These are phyloP conservation scores for Serpula lacrymans DNA, from an alignment of 768 basidiomycete species.

Conservation along the genomic window DNA sequence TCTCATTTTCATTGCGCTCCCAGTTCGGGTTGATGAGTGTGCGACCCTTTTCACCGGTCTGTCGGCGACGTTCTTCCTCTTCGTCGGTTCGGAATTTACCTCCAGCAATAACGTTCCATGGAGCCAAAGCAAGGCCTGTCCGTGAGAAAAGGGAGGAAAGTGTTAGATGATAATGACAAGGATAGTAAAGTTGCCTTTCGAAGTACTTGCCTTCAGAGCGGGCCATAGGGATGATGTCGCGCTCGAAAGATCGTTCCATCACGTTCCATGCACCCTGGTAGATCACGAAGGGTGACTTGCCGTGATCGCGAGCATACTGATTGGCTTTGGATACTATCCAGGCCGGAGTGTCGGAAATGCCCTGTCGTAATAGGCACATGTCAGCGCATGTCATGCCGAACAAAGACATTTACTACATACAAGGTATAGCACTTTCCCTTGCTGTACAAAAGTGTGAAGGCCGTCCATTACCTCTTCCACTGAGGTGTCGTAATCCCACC, in stretches of 20 bases:
- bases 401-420: conserved; percentile 4
- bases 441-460: conserved; percentile 33
- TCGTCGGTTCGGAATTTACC: conserved; percentile 39
- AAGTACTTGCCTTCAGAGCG: conserved; percentile 7
- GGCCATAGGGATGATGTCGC: conserved; percentile 35
- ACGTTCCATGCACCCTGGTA: conserved; percentile 46
- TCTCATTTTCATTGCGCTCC: conserved; percentile 43
- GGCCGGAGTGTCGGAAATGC: conserved; percentile 38
- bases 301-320: conserved; percentile 44
- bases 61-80: conserved; percentile 28
- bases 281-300: conserved; percentile 44
- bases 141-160: conserved; percentile 2
- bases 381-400: neutral
- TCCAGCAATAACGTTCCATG: conserved; percentile 39
- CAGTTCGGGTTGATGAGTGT: conserved; percentile 26
- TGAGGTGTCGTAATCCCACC: conserved; percentile 35
- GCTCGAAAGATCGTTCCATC: conserved; percentile 37
- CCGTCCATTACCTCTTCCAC: conserved; percentile 39
- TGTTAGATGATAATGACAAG: neutral
- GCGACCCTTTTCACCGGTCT: conserved; percentile 22
- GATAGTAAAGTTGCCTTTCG: neutral
- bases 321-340: conserved; percentile 46
- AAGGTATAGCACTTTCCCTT: conserved; percentile 38
- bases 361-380: conserved; percentile 18
- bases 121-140: conserved; percentile 37